phyloP scores from a whole-genome alignment of 371 early-diverging fungal genomes.

The Choanephora cucurbitarum region DNA sequence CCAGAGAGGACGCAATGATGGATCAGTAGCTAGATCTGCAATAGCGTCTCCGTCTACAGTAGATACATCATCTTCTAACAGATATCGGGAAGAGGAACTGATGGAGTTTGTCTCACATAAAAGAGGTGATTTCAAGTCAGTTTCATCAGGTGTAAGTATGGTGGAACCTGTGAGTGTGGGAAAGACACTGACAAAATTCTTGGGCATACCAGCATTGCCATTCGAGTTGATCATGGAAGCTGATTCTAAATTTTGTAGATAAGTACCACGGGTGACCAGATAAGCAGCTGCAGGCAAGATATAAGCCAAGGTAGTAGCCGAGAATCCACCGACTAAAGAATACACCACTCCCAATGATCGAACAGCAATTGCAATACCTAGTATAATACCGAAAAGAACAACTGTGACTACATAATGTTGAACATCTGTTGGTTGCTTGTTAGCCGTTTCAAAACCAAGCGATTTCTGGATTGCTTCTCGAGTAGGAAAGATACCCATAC shows the following conservation, averaged over 20 bases:
- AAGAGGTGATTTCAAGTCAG: constrained; percentile 19
- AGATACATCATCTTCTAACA: constrained; percentile 28
- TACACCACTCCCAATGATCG: constrained; percentile 54
- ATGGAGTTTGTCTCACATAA: constrained; percentile 21
- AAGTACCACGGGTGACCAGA: constrained; percentile 34
- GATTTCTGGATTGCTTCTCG: constrained; percentile 55
- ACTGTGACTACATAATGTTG: constrained; percentile 52
- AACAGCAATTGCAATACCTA: constrained; percentile 43
- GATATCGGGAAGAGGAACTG: constrained; percentile 18
- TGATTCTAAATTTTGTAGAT: background rate
- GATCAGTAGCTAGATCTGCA: background rate
- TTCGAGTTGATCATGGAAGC: background rate
- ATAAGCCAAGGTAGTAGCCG: constrained; percentile 58
- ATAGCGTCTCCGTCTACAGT: background rate
- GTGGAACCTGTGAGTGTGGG: constrained; percentile 24
- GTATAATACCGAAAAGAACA: constrained; percentile 33
- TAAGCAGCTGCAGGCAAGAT: constrained; percentile 57
- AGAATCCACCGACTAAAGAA: constrained; percentile 57
- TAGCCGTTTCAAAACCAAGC: constrained; percentile 52
- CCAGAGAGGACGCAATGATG: constrained; percentile 18
- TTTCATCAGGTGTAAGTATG: constrained; percentile 22
- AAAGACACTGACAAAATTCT: constrained; percentile 13
- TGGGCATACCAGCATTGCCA: background rate
- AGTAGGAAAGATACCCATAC: constrained; percentile 55
- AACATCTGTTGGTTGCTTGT: constrained; percentile 36